phyloP scores from a whole-genome alignment of 352 stramenopile species.

The Pythium brassicae region DNA sequence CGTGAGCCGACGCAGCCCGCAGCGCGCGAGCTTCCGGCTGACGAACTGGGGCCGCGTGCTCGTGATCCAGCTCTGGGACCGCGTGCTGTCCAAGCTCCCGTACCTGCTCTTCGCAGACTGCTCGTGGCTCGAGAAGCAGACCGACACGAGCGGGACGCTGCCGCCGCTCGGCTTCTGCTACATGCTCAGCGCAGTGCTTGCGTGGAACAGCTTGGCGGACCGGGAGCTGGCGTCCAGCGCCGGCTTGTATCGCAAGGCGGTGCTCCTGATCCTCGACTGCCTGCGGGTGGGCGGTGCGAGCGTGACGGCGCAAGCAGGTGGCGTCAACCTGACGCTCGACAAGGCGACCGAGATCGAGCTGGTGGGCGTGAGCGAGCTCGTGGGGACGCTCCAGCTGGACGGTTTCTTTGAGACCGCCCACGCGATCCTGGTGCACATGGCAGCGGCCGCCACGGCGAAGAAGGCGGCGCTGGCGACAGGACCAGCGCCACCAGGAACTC shows the following conservation, averaged over 20 bases:
- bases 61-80: conserved; percentile 39
- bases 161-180: conserved; percentile 48
- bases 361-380: conserved; percentile 9
- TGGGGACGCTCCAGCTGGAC: conserved; percentile 12
- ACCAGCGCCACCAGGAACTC: too few species aligned
- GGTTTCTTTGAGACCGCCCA: conserved; percentile 16
- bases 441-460: not conserved
- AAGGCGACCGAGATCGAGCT: conserved; percentile 11
- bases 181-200: conserved; percentile 37
- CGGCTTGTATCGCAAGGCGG: conserved; percentile 20
- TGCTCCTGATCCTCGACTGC: conserved; percentile 20
- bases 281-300: conserved; percentile 16
- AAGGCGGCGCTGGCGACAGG: not conserved
- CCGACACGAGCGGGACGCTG: conserved; percentile 20
- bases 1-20: conserved; percentile 15
- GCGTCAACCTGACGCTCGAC: not conserved
- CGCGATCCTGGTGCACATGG: not conserved
- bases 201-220: conserved; percentile 40
- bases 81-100: conserved; percentile 41
- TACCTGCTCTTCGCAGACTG: conserved; percentile 62
- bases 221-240: conserved; percentile 18
- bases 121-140: conserved; percentile 62
- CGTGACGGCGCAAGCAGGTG: conserved; percentile 1
- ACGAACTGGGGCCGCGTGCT: conserved; percentile 39
- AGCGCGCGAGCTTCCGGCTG: conserved; percentile 31